Base-by-base conservation (phyloP, 352 stramenopile genomes). In the Pythium aristosporum region DNA sequence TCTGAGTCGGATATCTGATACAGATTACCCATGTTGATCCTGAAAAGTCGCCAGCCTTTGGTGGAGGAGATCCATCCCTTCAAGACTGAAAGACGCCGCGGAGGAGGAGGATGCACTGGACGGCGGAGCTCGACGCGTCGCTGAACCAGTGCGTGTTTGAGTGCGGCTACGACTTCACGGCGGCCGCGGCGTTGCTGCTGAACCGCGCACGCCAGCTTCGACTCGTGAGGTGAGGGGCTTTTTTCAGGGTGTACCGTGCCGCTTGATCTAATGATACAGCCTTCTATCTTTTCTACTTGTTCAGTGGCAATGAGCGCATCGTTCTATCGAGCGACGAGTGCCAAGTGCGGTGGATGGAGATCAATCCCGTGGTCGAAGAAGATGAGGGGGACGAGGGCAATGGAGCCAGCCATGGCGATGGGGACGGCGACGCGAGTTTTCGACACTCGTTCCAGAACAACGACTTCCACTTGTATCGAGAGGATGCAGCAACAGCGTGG, bases 141-240 rank as follows among this genome's bases (percentile, higher is more conserved):
- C 68, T 92, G 46, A 90, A 89, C 54, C 79, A 91, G 63, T 89
- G 85, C 65, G 82, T 89, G 30, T 91, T 91, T 65, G 80, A 86
- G 58, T 73, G 75, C 39, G 70, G 80, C 58, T 93, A 93, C 64
- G 79, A 92, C 69, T 92, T 92, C 39, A 69, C 67, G 5, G 62
- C 55, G 2, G 72, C 81, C 5, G 69, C 78, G 39, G 47, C 50
- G 30, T 44, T 79, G 25, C 77, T 91, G 53, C 59, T 71, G 43
- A 68, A 68, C 28, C 79, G 75, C 13, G 79, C 71, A 10, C 54
- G 46, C 21, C 81, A 80, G 30, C 57, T 85, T 55, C 70, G 71
- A 1, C 57, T 91, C 21, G 69, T 85, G 57, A 65, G 67, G 76
- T 88, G n/a, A 30, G 42, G 44, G n/a, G 32, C 23, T 20, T 47